phyloP scores from a whole-genome alignment of 2,329 filamentous ascomycete genomes.

The Xylariaceae sp. region DNA sequence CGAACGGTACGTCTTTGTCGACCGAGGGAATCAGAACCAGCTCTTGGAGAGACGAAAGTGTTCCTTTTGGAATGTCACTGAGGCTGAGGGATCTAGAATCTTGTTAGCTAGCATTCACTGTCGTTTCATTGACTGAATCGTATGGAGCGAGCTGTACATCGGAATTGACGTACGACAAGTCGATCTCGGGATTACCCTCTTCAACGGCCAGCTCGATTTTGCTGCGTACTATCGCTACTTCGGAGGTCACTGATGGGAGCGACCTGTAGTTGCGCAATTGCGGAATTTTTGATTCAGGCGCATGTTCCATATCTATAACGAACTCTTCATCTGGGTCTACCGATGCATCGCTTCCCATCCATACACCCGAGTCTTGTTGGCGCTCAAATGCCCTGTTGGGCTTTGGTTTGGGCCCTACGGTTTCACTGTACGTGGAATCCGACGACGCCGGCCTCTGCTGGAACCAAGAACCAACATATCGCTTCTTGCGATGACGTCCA shows the following conservation, averaged over 20 bases:
- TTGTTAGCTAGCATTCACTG: constrained; percentile 1
- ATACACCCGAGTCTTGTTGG: constrained; percentile 65
- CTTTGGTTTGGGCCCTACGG: constrained; percentile 33
- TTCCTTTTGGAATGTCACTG: constrained; percentile 49
- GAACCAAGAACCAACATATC: constrained; percentile 64
- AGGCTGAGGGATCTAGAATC: constrained; percentile 41
- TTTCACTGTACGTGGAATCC: constrained; percentile 43
- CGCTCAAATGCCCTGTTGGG: constrained; percentile 50
- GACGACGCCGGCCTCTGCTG: constrained; percentile 51
- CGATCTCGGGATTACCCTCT: constrained; percentile 52
- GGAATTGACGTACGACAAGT: constrained; percentile 51
- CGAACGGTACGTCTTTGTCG: constrained; percentile 53
- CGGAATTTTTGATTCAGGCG: constrained; percentile 35
- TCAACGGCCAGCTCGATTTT: constrained; percentile 53
- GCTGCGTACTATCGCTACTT: constrained; percentile 42
- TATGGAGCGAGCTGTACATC: background rate
- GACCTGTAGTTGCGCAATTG: constrained; percentile 32
- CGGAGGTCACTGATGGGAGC: constrained; percentile 31
- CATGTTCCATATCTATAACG: constrained; percentile 32
- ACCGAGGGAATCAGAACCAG: constrained; percentile 52
- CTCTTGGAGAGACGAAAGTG: constrained; percentile 51
- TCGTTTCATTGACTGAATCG: background rate
- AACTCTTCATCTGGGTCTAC: constrained; percentile 44
- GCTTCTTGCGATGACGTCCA: constrained; percentile 53
- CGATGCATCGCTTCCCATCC: constrained; percentile 56